These are phyloP conservation scores for Hirsutella rhossiliensis DNA, from an alignment of 2,329 filamentous ascomycete species.

Conservation along the genomic window DNA sequence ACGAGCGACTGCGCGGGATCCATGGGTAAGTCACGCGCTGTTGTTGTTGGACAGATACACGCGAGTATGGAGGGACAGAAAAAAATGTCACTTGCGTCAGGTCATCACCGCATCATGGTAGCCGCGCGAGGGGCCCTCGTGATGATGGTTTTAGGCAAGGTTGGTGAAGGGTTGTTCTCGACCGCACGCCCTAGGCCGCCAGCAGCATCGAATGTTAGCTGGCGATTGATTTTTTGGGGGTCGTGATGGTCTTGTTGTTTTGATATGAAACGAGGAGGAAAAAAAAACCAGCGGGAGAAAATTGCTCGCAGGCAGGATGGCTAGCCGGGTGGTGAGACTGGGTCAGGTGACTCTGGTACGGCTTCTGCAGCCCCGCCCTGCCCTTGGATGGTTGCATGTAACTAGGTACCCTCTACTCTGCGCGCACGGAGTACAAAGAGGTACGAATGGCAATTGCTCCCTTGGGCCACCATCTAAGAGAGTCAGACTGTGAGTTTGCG, in stretches of 20 bases:
- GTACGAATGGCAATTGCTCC: too few relatives aligned
- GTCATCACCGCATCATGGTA: constrained; percentile 58
- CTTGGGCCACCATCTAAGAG: too few relatives aligned
- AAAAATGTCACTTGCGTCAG: constrained; percentile 49
- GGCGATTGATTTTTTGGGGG: constrained; percentile 6
- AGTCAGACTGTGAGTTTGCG: too few relatives aligned
- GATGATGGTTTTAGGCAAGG: constrained; percentile 58
- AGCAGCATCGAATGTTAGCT: constrained; percentile 24
- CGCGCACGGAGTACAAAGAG: too few relatives aligned
- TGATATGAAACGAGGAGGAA: constrained; percentile 17
- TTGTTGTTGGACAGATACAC: neutral
- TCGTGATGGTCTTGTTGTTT: constrained; percentile 30
- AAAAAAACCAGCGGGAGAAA: neutral
- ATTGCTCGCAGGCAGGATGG: neutral
- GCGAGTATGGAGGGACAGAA: neutral
- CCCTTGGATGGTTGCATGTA: too few relatives aligned
- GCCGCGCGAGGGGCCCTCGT: constrained; percentile 53
- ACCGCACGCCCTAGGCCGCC: constrained; percentile 41
- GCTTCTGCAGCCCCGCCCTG: neutral
- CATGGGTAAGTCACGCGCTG: too few relatives aligned
- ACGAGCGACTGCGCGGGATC: too few relatives aligned
- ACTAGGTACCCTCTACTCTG: too few relatives aligned
- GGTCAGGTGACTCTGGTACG: neutral
- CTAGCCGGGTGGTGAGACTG: neutral
- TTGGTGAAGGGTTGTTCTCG: constrained; percentile 40